Evolutionary conservation across 352 stramenopile species (phyloP).

Genomic region (Phytophthora podocarpi): DNA sequence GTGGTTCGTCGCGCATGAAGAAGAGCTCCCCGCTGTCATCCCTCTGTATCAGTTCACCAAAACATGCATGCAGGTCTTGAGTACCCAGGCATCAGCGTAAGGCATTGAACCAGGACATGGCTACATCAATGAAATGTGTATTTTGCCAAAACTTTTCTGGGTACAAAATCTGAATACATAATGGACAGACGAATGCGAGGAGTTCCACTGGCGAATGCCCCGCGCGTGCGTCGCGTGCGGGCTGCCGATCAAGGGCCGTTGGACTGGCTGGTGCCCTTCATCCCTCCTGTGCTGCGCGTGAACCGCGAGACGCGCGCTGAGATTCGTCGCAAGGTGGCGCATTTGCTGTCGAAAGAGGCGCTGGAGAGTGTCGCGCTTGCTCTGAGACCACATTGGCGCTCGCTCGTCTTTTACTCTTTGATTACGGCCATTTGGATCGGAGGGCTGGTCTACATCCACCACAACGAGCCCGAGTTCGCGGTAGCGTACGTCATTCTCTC

Average conservation of each 20-base stretch:
- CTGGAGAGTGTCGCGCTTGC: conserved; percentile 20
- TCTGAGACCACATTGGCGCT: conserved; percentile 29
- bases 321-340: conserved; percentile 37
- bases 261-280: conserved; percentile 84
- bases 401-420: conserved; percentile 25
- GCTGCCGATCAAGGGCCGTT: conserved; percentile 44
- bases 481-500: conserved; percentile 68
- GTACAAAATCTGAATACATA: neutral
- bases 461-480: conserved; percentile 57
- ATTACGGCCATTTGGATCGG: conserved; percentile 43
- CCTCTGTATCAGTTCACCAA: conserved; percentile 38
- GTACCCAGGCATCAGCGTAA: conserved; percentile 32
- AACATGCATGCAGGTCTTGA: conserved; percentile 49
- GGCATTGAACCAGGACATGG: neutral
- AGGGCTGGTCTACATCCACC: conserved; percentile 53
- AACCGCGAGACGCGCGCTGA: conserved; percentile 74
- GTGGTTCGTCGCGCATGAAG: conserved; percentile 43
- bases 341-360: conserved; percentile 44
- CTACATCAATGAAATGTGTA: neutral
- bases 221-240: conserved; percentile 8
- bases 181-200: conserved; percentile 9
- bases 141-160: too few species aligned
- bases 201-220: conserved; percentile 12
- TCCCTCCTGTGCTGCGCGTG: conserved; percentile 78
- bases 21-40: conserved; percentile 41